Evolutionary conservation across 495 filamentous ascomycete genomes (phyloP), one percentile per base, ranked within the genome.

Genomic region (Bacidia gigantensis): DNA sequence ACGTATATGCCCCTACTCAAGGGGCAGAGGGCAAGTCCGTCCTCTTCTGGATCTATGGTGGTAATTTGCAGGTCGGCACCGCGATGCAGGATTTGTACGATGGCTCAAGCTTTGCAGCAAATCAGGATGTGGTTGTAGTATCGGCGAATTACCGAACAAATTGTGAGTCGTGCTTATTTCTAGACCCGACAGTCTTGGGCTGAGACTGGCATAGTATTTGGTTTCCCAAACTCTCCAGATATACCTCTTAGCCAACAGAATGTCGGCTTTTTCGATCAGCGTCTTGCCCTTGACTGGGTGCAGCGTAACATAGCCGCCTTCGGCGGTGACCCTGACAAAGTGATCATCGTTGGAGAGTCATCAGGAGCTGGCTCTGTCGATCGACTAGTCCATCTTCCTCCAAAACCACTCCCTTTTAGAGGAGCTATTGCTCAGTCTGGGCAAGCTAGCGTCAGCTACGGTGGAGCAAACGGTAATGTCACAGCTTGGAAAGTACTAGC

Each of bases 231-330:
- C 45, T 52, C 63, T n/a, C 60, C 60, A 9, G 64, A 55, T 0
- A 40, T 59, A 22, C 43, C 26, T 3, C 20, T 3, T 22, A 21
- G 9, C 23, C 23, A 60, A 20, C 57, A 60, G 29, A 69, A 71
- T 41, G 51, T 63, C 3, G 68, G 64, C 1, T 46, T 71, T 3
- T 50, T 64, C 14, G 67, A 71, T 44, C 66, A 70, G 55, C 58
- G 59, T n/a, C 32, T 66, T n/a, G 67, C 64, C 14, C 58, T 71
- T 14, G 58, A 70, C 46, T 70, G 66, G 65, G 58, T 67, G 24
- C 59, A 53, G 14, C 45, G 62, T 3, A 67, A 69, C 49, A 68
- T 66, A 17, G 58, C 42, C 11, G 47, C 55, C 12, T 72, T 70
- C 44, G 67, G 69, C 44, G 71, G 67, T 18, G 67, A 69, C 49